These are phyloP conservation scores for Venturia aucupariae DNA, from an alignment of 2,329 filamentous ascomycete species.

Conservation along the genomic window DNA sequence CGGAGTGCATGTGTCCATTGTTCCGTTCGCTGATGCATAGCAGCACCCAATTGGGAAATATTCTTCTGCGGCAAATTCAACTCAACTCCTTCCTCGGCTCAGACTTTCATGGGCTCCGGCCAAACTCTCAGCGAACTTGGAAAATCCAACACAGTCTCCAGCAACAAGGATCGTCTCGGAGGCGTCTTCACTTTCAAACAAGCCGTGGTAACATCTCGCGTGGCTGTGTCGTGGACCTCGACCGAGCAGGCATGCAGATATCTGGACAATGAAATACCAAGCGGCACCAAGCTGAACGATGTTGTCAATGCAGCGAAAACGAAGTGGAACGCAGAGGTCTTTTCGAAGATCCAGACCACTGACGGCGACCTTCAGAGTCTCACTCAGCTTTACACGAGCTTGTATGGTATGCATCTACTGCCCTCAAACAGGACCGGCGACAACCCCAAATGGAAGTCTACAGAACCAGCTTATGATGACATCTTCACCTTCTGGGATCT, in stretches of 20 bases:
- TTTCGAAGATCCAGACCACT: slow-evolving; percentile 54
- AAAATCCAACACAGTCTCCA: slow-evolving; percentile 23
- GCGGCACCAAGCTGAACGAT: slow-evolving; percentile 32
- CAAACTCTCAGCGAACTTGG: slow-evolving; percentile 19
- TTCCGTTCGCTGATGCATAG: neutral
- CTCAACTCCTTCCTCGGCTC: slow-evolving; percentile 21
- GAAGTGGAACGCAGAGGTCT: slow-evolving; percentile 52
- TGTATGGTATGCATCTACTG: slow-evolving; percentile 62
- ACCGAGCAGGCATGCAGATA: slow-evolving; percentile 49
- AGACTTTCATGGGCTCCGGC: slow-evolving; percentile 25
- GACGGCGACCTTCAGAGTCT: slow-evolving; percentile 48
- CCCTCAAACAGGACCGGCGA: slow-evolving; percentile 64
- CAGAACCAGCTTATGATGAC: slow-evolving; percentile 63
- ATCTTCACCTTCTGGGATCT: slow-evolving; percentile 60
- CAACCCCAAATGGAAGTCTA: slow-evolving; percentile 55
- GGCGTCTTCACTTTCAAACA: slow-evolving; percentile 46
- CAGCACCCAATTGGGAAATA: slow-evolving; percentile 51
- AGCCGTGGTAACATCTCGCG: slow-evolving; percentile 43
- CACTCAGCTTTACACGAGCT: slow-evolving; percentile 54
- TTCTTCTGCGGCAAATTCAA: slow-evolving; percentile 57
- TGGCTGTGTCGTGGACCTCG: slow-evolving; percentile 63
- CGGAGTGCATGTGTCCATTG: neutral
- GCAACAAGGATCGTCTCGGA: slow-evolving; percentile 26
- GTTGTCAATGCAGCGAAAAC: slow-evolving; percentile 40
- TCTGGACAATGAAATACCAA: slow-evolving; percentile 48